Conservation (phyloP, 352 stramenopile species). For the Pythium periplocum region DNA sequence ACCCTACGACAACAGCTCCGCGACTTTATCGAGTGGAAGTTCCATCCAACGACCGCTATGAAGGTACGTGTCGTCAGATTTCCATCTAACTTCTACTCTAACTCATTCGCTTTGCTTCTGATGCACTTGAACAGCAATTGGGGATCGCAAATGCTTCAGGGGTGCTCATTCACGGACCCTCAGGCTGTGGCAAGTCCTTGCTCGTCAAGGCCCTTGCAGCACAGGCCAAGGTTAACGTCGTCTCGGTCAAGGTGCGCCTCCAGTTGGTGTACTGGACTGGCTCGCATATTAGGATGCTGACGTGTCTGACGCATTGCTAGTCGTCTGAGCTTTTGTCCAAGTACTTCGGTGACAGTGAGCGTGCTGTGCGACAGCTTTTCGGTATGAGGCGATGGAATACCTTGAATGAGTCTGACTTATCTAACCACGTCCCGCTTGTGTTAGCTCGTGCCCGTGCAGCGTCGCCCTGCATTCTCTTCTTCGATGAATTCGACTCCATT, state of each 20-base stretch:
- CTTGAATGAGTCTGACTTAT: neutral
- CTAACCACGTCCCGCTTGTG: neutral
- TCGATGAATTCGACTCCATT: conserved; percentile 85
- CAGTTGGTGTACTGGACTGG: neutral
- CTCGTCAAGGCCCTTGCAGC: conserved; percentile 61
- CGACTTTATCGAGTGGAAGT: conserved; percentile 67
- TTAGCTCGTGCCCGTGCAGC: conserved; percentile 60
- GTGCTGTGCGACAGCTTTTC: conserved; percentile 74
- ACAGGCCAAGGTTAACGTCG: conserved; percentile 65
- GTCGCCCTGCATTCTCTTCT: conserved; percentile 77
- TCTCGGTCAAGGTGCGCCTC: conserved; percentile 66
- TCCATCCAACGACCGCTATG: conserved; percentile 53
- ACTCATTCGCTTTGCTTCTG: conserved; percentile 3
- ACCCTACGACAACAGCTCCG: conserved; percentile 47
- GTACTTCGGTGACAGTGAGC: conserved; percentile 86
- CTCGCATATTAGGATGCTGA: neutral
- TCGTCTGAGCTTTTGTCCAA: conserved; percentile 82
- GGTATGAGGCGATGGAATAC: conserved; percentile 28
- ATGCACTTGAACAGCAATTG: conserved; percentile 31
- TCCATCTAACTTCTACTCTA: neutral
- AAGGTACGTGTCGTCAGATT: conserved; percentile 28
- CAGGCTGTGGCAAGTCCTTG: conserved; percentile 79
- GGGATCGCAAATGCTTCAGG: conserved; percentile 61
- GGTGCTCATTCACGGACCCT: conserved; percentile 74
- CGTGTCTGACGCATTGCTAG: conserved; percentile 17